Conservation (phyloP, 257 asterid genomes). For the Cruciata laevipes region DNA sequence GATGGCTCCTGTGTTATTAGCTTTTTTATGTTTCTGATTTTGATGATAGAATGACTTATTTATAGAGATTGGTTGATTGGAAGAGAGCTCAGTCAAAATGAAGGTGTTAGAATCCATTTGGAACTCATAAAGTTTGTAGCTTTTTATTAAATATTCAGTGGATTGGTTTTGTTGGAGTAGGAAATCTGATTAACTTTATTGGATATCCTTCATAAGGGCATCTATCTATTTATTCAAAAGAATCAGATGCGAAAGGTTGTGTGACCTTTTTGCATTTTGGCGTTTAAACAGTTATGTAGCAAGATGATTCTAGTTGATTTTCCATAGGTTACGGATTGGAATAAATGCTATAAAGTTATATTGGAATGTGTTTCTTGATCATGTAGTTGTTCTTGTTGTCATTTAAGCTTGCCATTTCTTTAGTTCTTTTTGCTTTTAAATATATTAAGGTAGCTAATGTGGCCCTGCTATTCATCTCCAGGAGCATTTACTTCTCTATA, state of each 20-base stretch:
- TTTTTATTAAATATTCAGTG: conserved; percentile 5
- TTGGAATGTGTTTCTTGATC: background rate
- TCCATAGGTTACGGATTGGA: background rate
- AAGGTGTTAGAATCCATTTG: background rate
- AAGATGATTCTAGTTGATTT: conserved; percentile 2
- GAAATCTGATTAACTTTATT: background rate
- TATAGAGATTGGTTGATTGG: too few species aligned
- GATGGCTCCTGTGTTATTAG: too few species aligned
- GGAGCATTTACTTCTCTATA: background rate
- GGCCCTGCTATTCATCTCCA: conserved; percentile 6
- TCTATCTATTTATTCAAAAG: background rate
- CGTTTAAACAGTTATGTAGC: background rate
- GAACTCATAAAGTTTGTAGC: conserved; percentile 4
- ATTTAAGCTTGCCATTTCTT: background rate
- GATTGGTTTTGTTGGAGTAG: background rate
- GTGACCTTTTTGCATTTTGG: background rate
- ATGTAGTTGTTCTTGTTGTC: background rate
- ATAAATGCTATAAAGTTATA: background rate
- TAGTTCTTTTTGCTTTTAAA: conserved; percentile 2
- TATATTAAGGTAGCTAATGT: background rate
- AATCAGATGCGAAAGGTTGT: background rate
- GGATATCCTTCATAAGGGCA: background rate
- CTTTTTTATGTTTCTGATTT: background rate
- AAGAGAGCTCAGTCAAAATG: background rate
- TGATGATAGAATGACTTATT: background rate